phyloP scores from a whole-genome alignment of 805 yeast genomes.

The Dipodascopsis uninucleata region DNA sequence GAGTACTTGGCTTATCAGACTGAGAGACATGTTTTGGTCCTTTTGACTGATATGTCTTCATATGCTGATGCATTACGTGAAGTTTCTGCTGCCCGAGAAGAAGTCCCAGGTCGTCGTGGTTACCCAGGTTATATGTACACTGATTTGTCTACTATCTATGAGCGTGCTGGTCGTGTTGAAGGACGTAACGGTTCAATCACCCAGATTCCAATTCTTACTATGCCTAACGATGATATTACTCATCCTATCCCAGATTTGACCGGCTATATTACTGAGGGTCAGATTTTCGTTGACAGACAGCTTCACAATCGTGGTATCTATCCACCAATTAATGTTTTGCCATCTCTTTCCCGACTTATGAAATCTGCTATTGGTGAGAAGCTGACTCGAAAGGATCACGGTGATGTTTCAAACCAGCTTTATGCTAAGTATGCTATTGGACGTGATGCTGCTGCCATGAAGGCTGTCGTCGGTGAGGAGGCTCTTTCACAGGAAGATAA shows the following conservation, averaged over 20 bases:
- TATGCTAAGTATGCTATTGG: conserved; percentile 99
- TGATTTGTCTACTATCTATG: conserved; percentile 97
- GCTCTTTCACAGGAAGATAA: conserved; percentile 97
- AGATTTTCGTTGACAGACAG: conserved; percentile 95
- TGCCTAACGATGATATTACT: conserved; percentile 99
- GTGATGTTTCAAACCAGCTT: conserved; percentile 98
- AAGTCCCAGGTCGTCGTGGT: conserved; percentile 99
- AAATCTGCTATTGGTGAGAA: conserved; percentile 99
- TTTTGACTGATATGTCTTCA: conserved; percentile 99
- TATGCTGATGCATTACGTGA: conserved; percentile 99
- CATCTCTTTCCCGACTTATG: conserved; percentile 97
- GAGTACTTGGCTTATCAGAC: conserved; percentile 99
- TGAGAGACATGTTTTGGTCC: conserved; percentile 97
- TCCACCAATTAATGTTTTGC: conserved; percentile 98
- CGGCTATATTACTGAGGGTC: conserved; percentile 99
- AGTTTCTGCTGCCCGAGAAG: conserved; percentile 99
- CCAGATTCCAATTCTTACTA: conserved; percentile 96
- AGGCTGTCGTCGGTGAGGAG: conserved; percentile 99
- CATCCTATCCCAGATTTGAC: conserved; percentile 99
- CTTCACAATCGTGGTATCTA: conserved; percentile 93
- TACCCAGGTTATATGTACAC: conserved; percentile 99
- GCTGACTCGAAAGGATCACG: conserved; percentile 99
- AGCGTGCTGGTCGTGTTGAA: conserved; percentile 99
- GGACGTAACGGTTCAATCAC: conserved; percentile 99
- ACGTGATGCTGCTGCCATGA: conserved; percentile 99